These are phyloP conservation scores for Gossypium anomalum DNA, from an alignment of 345 rosid species.

Conservation along the genomic window DNA sequence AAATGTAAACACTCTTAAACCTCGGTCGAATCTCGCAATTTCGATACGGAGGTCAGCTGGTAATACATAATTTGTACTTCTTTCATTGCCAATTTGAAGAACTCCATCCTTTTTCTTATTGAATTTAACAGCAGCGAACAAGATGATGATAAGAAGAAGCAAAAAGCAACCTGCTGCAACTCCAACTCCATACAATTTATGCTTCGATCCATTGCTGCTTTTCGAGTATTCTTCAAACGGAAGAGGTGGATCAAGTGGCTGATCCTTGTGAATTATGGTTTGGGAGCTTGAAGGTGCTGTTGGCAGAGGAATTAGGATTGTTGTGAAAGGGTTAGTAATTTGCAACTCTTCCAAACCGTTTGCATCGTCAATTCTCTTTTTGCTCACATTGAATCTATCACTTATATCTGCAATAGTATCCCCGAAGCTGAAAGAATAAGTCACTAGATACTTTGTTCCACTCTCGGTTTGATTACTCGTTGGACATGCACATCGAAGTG, in stretches of 20 bases:
- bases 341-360: constrained; percentile 28
- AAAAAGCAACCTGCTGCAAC: constrained; percentile 29
- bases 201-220: constrained; percentile 15
- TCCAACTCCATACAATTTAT: constrained; percentile 18
- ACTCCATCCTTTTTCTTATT: constrained; percentile 18
- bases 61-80: not conserved
- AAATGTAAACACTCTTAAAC: constrained; percentile 25
- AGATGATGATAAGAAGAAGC: constrained; percentile 13
- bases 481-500: constrained; percentile 51
- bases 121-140: constrained; percentile 16
- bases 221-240: not conserved
- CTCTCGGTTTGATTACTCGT: constrained; percentile 23
- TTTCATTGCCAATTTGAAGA: not conserved
- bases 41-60: constrained; percentile 30
- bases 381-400: constrained; percentile 31
- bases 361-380: constrained; percentile 22
- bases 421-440: constrained; percentile 27
- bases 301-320: constrained; percentile 37
- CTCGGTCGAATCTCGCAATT: constrained; percentile 41
- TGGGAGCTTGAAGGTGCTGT: constrained; percentile 29
- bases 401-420: constrained; percentile 23
- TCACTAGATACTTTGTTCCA: constrained; percentile 32
- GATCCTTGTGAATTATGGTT: constrained; percentile 19
- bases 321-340: constrained; percentile 28
- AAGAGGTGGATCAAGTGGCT: constrained; percentile 11